Evolutionary conservation across 768 basidiomycete species (phyloP), one percentile per base, ranked within the genome.

Genomic region (Rhizopogon vulgaris): DNA sequence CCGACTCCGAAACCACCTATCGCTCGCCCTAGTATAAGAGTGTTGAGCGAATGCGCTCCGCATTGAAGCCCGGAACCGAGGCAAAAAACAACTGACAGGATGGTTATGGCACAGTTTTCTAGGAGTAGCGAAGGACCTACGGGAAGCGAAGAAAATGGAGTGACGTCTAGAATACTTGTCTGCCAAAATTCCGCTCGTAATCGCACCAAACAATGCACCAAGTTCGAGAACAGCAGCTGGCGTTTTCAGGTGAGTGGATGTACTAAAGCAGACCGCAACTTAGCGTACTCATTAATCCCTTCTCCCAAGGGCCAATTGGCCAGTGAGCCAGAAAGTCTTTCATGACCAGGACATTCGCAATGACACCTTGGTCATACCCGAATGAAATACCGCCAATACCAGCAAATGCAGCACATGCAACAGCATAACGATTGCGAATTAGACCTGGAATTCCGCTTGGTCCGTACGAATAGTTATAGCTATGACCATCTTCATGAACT

Each of bases 341-440:
- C 89, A 91, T 91, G 11, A 91, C 87, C 11, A 92, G 75, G 12
- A 92, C 82, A 63, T 91, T 92, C 3, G 90, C 86, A 56, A 92
- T 89, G 51, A 90, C 89, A 36, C 88, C 88, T 61, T 90, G 88
- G 59, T 90, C 88, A 61, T 90, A 90, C 8, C 88, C 88, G 65
- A 90, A 90, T 12, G 84, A 80, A 51, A 90, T 63, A 0, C 87
- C 87, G 1, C 88, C 88, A 58, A 90, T 78, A 9, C 83, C 85
- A 0, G 84, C 88, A 56, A 90, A 88, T 43, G 84, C 70, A 4
- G 84, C 86, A 54, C 87, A 90, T 1, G 80, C 69, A 7, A 84
- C 66, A 4, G 83, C 78, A 57, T 84, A 87, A 52, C 73, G 75
- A 62, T 89, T 90, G 55, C 76, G 77, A 41, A 76, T 61, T 14